Evolutionary conservation across 176 grass and related monocot species (phyloP).

Genomic region (Musa beccarii): DNA sequence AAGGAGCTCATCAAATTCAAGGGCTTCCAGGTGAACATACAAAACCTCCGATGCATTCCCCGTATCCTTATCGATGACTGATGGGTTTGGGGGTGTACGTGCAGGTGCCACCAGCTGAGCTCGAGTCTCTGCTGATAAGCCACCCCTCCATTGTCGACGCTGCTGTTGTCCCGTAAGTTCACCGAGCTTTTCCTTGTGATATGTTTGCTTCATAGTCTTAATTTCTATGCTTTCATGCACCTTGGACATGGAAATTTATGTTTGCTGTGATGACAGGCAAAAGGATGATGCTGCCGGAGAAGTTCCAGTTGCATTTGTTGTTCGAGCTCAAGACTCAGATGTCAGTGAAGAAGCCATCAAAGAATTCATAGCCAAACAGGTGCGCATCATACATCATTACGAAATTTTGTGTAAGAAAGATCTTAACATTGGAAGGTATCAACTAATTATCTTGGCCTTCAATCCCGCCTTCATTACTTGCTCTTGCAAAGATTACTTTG

Average conservation of each 20-base stretch:
- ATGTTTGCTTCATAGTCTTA: too few relatives aligned
- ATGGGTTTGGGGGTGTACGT: background rate
- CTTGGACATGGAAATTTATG: too few relatives aligned
- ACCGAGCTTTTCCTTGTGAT: background rate
- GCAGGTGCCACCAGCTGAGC: conserved; percentile 90
- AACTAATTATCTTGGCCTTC: too few relatives aligned
- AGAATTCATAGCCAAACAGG: conserved; percentile 86
- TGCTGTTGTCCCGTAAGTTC: conserved; percentile 71
- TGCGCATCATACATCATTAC: background rate
- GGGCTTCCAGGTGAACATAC: conserved; percentile 57
- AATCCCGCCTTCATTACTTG: too few relatives aligned
- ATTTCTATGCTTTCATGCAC: too few relatives aligned
- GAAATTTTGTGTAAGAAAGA: too few relatives aligned
- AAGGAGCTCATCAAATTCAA: conserved; percentile 99
- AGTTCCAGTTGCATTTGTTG: conserved; percentile 85
- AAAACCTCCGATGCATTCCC: background rate
- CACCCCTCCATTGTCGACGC: conserved; percentile 73
- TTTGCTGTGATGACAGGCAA: conserved; percentile 37
- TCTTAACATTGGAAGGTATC: too few relatives aligned
- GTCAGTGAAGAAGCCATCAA: conserved; percentile 66
- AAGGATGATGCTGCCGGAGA: conserved; percentile 66
- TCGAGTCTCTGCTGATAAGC: conserved; percentile 68
- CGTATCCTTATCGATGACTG: background rate
- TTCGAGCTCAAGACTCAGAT: conserved; percentile 41
- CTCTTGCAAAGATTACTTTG: too few relatives aligned